These are phyloP conservation scores for Xerocomus potaroensis DNA, from an alignment of 768 basidiomycete genomes.

Conservation along the genomic window DNA sequence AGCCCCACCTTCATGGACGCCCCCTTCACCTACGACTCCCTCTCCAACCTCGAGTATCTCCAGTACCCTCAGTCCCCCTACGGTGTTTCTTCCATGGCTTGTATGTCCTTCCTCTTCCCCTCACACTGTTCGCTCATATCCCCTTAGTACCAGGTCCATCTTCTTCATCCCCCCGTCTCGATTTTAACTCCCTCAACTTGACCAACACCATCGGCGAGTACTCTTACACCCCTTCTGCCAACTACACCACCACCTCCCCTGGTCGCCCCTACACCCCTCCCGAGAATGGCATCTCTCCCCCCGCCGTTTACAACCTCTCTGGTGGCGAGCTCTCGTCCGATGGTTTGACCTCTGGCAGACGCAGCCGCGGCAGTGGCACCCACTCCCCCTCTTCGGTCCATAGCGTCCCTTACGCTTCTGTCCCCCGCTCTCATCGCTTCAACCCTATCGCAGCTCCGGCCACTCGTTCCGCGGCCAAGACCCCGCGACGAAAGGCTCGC, in stretches of 20 bases:
- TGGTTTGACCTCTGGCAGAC: constrained; percentile 56
- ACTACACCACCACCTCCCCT: constrained; percentile 50
- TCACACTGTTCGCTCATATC: constrained; percentile 4
- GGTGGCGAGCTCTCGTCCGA: constrained; percentile 75
- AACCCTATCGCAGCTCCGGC: constrained; percentile 62
- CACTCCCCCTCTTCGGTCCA: constrained; percentile 46
- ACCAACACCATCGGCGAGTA: constrained; percentile 54
- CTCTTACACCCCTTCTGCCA: constrained; percentile 49
- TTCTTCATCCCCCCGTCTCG: constrained; percentile 54
- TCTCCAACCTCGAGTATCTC: constrained; percentile 53
- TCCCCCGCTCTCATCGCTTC: constrained; percentile 74
- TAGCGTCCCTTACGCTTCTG: constrained; percentile 52
- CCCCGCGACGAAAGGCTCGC: constrained; percentile 40
- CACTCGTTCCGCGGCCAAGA: constrained; percentile 50
- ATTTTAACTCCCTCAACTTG: constrained; percentile 60
- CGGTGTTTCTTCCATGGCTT: constrained; percentile 54
- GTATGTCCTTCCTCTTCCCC: constrained; percentile 39
- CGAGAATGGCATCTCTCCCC: constrained; percentile 64
- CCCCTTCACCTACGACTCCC: constrained; percentile 43
- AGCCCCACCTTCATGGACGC: constrained; percentile 49
- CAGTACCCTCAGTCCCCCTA: constrained; percentile 67
- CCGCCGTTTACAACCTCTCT: constrained; percentile 66
- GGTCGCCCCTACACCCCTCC: constrained; percentile 69
- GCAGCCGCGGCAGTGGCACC: constrained; percentile 68
- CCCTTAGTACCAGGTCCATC: constrained; percentile 48